A percentile compares a stretch with the other conserved stretches of the same genome.
Conservation (phyloP, 1,284 basidiomycete genomes). For the Cerrena zonata region DNA sequence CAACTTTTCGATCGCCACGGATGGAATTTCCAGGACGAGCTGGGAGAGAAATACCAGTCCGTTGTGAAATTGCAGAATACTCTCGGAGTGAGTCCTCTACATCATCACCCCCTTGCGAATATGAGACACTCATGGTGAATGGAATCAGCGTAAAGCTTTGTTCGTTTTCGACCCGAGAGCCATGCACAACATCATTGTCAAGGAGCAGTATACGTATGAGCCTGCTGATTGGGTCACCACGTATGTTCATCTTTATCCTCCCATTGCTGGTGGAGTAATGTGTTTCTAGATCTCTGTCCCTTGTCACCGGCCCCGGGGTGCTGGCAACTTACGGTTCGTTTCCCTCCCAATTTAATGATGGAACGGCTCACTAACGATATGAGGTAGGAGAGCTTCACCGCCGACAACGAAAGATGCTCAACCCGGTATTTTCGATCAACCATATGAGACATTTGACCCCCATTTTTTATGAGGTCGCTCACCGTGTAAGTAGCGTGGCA, state of each 20-base stretch:
- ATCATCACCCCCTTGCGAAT: background rate
- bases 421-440: slow-evolving; percentile 29
- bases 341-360: background rate
- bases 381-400: slow-evolving; percentile 27
- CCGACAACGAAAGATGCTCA: slow-evolving; percentile 29
- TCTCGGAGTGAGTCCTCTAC: slow-evolving; percentile 12
- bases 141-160: slow-evolving; percentile 7
- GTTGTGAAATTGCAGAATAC: slow-evolving; percentile 12
- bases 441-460: slow-evolving; percentile 30
- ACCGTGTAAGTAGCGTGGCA: slow-evolving; percentile 26
- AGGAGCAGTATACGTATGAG: slow-evolving; percentile 12
- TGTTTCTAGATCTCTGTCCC: slow-evolving; percentile 10
- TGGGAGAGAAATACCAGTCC: slow-evolving; percentile 13
- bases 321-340: slow-evolving; percentile 14
- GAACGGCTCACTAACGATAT: background rate
- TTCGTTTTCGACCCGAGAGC: slow-evolving; percentile 15
- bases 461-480: slow-evolving; percentile 28
- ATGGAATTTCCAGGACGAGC: slow-evolving; percentile 13
- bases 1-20: slow-evolving; percentile 15
- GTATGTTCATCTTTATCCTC: background rate
- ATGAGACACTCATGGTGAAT: slow-evolving; percentile 1
- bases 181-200: slow-evolving; percentile 10
- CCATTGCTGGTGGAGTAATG: too few species aligned
- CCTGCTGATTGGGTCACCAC: slow-evolving; percentile 3
- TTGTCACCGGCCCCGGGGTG: slow-evolving; percentile 17